Base-by-base conservation (phyloP, 2,329 filamentous ascomycete species). In the Pseudodiploospora longispora region DNA sequence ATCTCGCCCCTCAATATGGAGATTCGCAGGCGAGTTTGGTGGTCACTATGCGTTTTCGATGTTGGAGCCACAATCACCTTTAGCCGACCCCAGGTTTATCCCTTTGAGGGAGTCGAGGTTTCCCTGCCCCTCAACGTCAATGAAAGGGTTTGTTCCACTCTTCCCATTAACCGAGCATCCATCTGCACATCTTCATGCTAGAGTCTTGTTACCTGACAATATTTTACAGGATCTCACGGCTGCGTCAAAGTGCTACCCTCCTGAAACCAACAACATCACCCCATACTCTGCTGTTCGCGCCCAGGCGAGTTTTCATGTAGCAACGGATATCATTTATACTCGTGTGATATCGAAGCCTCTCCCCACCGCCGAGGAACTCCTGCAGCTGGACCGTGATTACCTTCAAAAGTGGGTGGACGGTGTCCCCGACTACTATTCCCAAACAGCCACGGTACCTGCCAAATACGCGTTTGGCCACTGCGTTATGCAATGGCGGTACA, bases 41-140 rank as follows among this genome's bases (percentile, higher is more conserved):
- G 64, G 61, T 58, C 57, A 4, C 44, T 67, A 3, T 71, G 66
- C 43, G 62, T 65, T n/a, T 70, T 73, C 44, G 68, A 70, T 35
- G 64, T 67, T 6, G 71, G 71, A 1, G 70, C 69, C 10, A 66
- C 64, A n/a, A 66, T 73, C 39, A 74, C 71, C 1, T 70, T 70
- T 33, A 66, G 68, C 3, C 60, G 70, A 6, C 69, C 70, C 0
- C 57, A 69, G 27, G 63, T 64, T 4, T 66, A 67, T 43, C 60
- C 61, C 1, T 62, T 68, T 44, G 56, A 58, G 4, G 69, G 64
- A 27, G 65, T 71, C 1, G 70, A 72, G 41, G 66, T 66, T 9
- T 54, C 60, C 1, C 51, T 69, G 2, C 68, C 69, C 0, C 54
- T 64, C 12, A 73, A 74, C 43, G 58, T 72, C 3, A 60, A 71